Conservation (phyloP, 2,329 filamentous ascomycete species). For the Daldinia sp. region DNA sequence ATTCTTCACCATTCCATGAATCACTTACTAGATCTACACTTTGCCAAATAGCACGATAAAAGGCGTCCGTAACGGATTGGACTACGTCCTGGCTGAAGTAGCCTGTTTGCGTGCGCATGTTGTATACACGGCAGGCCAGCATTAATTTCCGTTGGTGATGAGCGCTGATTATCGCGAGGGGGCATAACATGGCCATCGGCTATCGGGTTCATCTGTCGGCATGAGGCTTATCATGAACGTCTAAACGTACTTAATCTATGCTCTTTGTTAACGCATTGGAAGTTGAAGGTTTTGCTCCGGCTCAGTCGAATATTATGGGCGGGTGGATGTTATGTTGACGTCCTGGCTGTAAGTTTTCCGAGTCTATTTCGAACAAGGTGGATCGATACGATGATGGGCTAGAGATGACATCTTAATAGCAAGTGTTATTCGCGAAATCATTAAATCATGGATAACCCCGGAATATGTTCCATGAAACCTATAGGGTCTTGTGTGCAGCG, state of each 20-base stretch:
- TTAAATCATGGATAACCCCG: background rate
- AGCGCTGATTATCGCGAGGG: background rate
- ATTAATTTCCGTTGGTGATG: background rate
- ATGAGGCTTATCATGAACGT: too few species aligned
- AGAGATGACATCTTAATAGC: background rate
- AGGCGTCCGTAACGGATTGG: background rate
- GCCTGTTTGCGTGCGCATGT: background rate
- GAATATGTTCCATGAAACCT: too few species aligned
- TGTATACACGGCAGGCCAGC: background rate
- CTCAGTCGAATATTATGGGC: background rate
- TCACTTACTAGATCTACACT: background rate
- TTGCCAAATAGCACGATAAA: background rate
- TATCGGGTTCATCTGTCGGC: background rate
- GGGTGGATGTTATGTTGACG: too few species aligned
- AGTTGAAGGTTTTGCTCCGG: background rate
- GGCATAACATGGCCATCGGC: too few species aligned
- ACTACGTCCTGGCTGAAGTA: background rate
- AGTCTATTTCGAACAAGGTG: too few species aligned
- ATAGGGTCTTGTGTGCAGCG: background rate
- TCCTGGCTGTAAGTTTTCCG: too few species aligned
- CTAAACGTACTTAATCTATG: too few species aligned
- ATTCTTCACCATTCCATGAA: background rate
- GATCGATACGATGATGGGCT: too few species aligned
- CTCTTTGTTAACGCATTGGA: background rate
- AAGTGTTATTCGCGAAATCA: background rate